A percentile compares a stretch with the other conserved stretches of the same genome.
phyloP scores from a whole-genome alignment of 495 filamentous ascomycete genomes.

The Filosporella fistucella region DNA sequence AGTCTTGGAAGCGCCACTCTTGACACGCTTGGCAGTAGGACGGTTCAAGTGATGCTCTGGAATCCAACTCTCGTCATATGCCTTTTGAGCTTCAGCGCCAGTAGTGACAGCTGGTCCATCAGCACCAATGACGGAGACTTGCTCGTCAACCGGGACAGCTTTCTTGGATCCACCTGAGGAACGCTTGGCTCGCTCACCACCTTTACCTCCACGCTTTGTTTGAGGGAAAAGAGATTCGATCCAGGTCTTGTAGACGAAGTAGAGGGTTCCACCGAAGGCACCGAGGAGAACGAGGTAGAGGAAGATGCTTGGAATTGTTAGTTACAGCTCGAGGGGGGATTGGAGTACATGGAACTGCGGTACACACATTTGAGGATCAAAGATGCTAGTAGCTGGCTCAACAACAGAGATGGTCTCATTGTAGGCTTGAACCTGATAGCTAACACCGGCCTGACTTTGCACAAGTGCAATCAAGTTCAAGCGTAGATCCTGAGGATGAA shows the following conservation, averaged over 20 bases:
- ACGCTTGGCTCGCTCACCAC: conserved; percentile 52
- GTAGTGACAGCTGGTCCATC: conserved; percentile 67
- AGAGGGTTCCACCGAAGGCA: conserved; percentile 71
- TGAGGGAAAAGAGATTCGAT: conserved; percentile 95
- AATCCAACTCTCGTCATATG: conserved; percentile 96
- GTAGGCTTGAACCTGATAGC: conserved; percentile 76
- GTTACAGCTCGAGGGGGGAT: conserved; percentile 12
- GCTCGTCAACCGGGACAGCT: conserved; percentile 47
- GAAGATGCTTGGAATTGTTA: conserved; percentile 70
- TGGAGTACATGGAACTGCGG: too few relatives aligned
- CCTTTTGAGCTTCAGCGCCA: conserved; percentile 45
- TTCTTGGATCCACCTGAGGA: conserved; percentile 58
- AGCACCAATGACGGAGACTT: conserved; percentile 59
- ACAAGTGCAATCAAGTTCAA: conserved; percentile 72
- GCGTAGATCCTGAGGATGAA: conserved; percentile 86
- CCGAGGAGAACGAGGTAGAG: conserved; percentile 88
- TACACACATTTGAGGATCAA: conserved; percentile 93
- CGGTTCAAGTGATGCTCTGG: conserved; percentile 86
- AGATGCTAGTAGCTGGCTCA: conserved; percentile 85
- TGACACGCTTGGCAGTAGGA: conserved; percentile 74
- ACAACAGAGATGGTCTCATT: conserved; percentile 87
- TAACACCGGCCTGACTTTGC: conserved; percentile 54
- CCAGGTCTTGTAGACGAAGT: conserved; percentile 98
- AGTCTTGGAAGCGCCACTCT: conserved; percentile 62
- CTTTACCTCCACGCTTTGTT: conserved; percentile 64